Base-by-base conservation (phyloP, 2,329 filamentous ascomycete genomes). In the Xylaria sp. region DNA sequence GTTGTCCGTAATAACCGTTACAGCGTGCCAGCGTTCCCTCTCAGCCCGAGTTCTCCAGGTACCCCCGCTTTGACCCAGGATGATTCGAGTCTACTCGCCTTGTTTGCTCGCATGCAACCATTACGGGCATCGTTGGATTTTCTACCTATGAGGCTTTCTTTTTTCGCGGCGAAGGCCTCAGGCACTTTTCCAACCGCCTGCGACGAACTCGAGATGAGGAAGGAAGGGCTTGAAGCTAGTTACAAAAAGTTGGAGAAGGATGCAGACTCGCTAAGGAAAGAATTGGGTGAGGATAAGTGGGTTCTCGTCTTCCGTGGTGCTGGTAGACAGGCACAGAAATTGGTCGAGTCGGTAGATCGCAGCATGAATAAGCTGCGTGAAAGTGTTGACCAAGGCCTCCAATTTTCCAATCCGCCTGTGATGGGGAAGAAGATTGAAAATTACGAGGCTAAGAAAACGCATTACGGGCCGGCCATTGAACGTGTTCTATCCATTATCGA, bases 71-170 rank as follows among this genome's bases (percentile, higher is more conserved):
- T 84, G 43, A 83, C 83, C 1, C 89, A 92, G 68, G 93, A 98
- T 66, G 94, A 97, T 73, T 92, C 92, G 1, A 93, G 90, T 66
- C 81, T 99, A 4, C 83, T 98, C 53, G 93, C 91, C 2, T 81
- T 99, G 11, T 97, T 98, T 76, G 95, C 95, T 4, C 87, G 94
- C 59, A 96, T 98, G 90, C 95, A 98, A 71, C 94, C 95, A 1
- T 79, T 99, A 19, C 86, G 93, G 56, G 95, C 95, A 1, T 97
- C 93, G 0, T 82, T 99, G 33, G 95, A 98, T 75, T 99, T 99
- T 71, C 78, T 99, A 21, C 95, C 95, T 1, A 98, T 98, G 94
- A 85, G 94, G 54, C 79, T 99, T 15, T 92, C 92, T 0, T 90
- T 91, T 44, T 99, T 98, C 72, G 88, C 94, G 69, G 81, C 85